Evolutionary conservation across 2,329 filamentous ascomycete genomes (phyloP), one percentile per base, ranked within the genome.

Genomic region (Hyphodiscus sp.): DNA sequence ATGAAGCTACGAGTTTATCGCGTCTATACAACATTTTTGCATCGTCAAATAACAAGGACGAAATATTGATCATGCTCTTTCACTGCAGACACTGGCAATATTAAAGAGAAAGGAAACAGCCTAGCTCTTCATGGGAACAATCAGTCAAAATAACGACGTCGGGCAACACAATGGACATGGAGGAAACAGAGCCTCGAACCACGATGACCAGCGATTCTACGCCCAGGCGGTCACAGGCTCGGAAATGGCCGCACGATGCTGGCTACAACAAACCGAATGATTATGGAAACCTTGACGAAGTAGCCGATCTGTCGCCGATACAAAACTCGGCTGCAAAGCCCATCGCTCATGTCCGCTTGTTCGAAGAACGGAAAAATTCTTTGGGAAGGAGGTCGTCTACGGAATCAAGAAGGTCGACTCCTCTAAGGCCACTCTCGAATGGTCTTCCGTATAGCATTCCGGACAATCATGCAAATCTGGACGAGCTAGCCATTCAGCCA

Each of bases 241-340:
- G 48, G 20, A 18, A 50, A n/a, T 49, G 51, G 15, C 20, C 41
- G 18, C 43, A 52, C 41, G 50, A 49, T 2, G 33, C 19, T 19
- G 50, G 45, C 38, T 64, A 66, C 42, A 48, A 62, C 45, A 38
- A 62, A 13, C 60, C 63, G 7, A 57, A 64, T 44, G 54, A 58
- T 42, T 77, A 74, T 54, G 67, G 59, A 43, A 73, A 75, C 55
- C 63, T 77, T 20, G 69, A 73, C 53, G 77, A 78, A 61, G 55
- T 72, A 4, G 67, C 66, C 0, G 69, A 64, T 2, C 71, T 74
- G 15, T 67, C 72, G 33, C 75, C 76, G 1, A 68, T 79, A 2
- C 69, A 76, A 52, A 74, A 74, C 58, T 70, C 64, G 19, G 67
- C 68, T 43, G 71, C 73, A 55, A 67, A 58, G 49, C 59, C 56